phyloP scores from a whole-genome alignment of 352 stramenopile genomes.

The Halophytophthora batemanensis region DNA sequence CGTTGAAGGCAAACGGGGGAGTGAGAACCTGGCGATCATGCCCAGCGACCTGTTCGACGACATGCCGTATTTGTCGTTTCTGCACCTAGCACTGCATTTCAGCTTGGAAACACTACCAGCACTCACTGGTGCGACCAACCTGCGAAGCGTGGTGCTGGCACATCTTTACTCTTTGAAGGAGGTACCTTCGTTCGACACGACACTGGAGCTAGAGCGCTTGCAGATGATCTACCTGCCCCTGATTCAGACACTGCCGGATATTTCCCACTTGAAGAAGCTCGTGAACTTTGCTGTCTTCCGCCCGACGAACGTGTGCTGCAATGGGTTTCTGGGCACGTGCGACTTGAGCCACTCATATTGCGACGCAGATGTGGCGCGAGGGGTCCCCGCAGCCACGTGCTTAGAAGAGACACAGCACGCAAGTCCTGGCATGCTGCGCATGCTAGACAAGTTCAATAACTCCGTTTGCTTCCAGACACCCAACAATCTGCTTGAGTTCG shows the following conservation, averaged over 20 bases:
- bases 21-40: slow-evolving; percentile 12
- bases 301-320: slow-evolving; percentile 22
- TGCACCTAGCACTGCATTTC: slow-evolving; percentile 16
- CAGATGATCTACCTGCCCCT: slow-evolving; percentile 11
- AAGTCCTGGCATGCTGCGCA: slow-evolving; percentile 6
- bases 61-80: slow-evolving; percentile 13
- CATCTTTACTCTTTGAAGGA: slow-evolving; percentile 13
- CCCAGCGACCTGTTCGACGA: slow-evolving; percentile 16
- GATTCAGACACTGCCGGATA: slow-evolving; percentile 12
- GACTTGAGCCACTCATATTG: slow-evolving; percentile 15
- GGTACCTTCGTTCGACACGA: slow-evolving; percentile 10
- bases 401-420: slow-evolving; percentile 7
- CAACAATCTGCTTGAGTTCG: slow-evolving; percentile 16
- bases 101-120: slow-evolving; percentile 5
- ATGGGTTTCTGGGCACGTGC: slow-evolving; percentile 18
- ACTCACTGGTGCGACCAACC: slow-evolving; percentile 11
- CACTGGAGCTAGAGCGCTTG: slow-evolving; percentile 12
- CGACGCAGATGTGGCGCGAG: not conserved
- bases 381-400: slow-evolving; percentile 14
- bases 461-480: slow-evolving; percentile 13
- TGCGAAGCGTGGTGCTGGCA: slow-evolving; percentile 16
- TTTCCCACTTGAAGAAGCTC: slow-evolving; percentile 12
- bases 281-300: slow-evolving; percentile 14
- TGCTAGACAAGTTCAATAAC: slow-evolving; percentile 6
- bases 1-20: slow-evolving; percentile 21